A percentile compares a stretch with the other conserved stretches of the same genome.
Evolutionary conservation across 805 yeast genomes (phyloP).

Genomic region (Saturnispora bothae): DNA sequence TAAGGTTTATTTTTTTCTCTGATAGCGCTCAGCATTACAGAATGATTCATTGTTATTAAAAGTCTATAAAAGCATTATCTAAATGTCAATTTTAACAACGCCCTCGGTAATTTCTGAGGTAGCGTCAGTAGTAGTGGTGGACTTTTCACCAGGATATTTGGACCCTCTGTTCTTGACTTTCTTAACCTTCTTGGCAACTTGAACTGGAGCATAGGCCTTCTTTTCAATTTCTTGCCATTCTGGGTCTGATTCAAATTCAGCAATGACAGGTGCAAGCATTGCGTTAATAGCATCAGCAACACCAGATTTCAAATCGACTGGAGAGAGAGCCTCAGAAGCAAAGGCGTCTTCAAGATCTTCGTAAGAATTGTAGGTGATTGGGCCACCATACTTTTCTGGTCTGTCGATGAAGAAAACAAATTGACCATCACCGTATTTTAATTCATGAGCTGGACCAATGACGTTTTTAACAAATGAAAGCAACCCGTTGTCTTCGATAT

Average conservation of each 20-base stretch:
- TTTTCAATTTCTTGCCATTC: constrained; percentile 69
- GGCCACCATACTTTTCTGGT: constrained; percentile 97
- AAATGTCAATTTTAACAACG: too few species aligned
- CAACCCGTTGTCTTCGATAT: constrained; percentile 81
- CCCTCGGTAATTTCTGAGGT: background rate
- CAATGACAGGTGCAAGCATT: constrained; percentile 76
- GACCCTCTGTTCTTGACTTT: constrained; percentile 83
- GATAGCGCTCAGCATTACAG: too few species aligned
- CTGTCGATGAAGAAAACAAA: constrained; percentile 71
- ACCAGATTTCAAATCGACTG: constrained; percentile 91
- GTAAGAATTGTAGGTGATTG: constrained; percentile 59
- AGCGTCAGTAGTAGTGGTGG: too few species aligned
- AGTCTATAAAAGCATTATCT: too few species aligned
- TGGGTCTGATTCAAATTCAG: constrained; percentile 45
- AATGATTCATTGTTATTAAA: too few species aligned
- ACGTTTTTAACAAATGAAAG: constrained; percentile 79
- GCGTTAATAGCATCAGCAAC: constrained; percentile 76
- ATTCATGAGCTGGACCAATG: constrained; percentile 73
- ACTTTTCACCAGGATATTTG: constrained; percentile 70
- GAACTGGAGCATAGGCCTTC: constrained; percentile 78
- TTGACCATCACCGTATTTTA: constrained; percentile 47
- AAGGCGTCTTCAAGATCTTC: constrained; percentile 65
- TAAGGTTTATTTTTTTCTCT: too few species aligned
- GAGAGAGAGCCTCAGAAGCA: constrained; percentile 65
- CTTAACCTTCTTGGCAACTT: constrained; percentile 51